Base-by-base conservation (phyloP, 2,329 filamentous ascomycete species). In the Monilinia vaccinii-corymbosi region DNA sequence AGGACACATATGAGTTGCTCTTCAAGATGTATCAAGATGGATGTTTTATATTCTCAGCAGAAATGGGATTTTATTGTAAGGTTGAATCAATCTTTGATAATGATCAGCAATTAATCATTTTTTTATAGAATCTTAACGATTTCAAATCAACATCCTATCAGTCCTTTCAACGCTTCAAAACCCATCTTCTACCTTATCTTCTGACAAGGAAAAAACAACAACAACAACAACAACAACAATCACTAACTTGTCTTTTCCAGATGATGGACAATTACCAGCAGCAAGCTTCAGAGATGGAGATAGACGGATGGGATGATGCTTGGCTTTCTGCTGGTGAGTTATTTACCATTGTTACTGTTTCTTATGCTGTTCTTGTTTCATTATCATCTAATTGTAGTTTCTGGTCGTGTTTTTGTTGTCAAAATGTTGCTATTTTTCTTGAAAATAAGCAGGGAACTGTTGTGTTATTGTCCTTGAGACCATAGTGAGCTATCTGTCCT, bases 21-120 rank as follows among this genome's bases (percentile, higher is more conserved):
- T n/a, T n/a, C 82, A 67, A 81, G 83, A 64, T 81, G 84, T 66
- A 75, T 80, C 60, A 87, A 88, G 71, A 73, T 78, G 71, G 81
- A 79, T 66, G 80, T 87, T 64, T 81, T 93, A 64, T 80, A 83
- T 64, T 85, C 89, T 62, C 93, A 97, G 75, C 90, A 94, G 76
- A 88, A 91, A 79, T 97, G 93, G 93, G 89, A 92, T 70, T 96
- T 92, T 73, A 92, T 97, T 72, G 88, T 91, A 76, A 71, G 87
- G 76, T 28, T 53, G 32, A 63, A 28, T 38, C 21, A 11, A 18
- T 34, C n/a, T 25, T 21, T 21, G 23, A 34, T 14, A 10, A 31
- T 21, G 18, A 49, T 60, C 31, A 47, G 23, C 63, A 38, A 52
- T 46, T 47, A 64, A 59, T 61, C 16, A 23, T n/a, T n/a, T n/a